phyloP scores from a whole-genome alignment of 805 yeast species.

The Ogataea salicorniae region DNA sequence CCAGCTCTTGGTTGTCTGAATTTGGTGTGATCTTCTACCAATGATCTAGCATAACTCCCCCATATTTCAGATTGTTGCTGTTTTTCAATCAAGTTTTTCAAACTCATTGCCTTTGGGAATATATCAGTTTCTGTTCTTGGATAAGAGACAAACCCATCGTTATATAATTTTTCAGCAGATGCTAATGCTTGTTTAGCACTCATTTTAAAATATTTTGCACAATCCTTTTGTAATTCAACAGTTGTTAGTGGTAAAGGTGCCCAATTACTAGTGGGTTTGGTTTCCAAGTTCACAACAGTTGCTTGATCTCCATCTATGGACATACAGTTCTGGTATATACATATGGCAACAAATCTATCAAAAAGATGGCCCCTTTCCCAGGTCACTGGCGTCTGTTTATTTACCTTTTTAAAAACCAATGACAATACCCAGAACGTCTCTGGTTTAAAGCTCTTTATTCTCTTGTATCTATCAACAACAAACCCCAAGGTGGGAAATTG shows the following conservation, averaged over 20 bases:
- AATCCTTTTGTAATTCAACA: slow-evolving; percentile 84
- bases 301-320: slow-evolving; percentile 41
- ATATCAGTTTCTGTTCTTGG: slow-evolving; percentile 97
- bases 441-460: slow-evolving; percentile 64
- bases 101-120: slow-evolving; percentile 74
- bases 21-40: slow-evolving; percentile 37
- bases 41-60: slow-evolving; percentile 61
- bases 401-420: slow-evolving; percentile 43
- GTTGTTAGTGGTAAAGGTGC: slow-evolving; percentile 92
- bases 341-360: slow-evolving; percentile 60
- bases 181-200: slow-evolving; percentile 76
- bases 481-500: slow-evolving; percentile 97
- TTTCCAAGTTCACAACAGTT: slow-evolving; percentile 42
- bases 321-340: slow-evolving; percentile 66
- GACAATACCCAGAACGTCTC: slow-evolving; percentile 80
- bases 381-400: slow-evolving; percentile 38
- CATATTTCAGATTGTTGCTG: slow-evolving; percentile 55
- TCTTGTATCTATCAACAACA: slow-evolving; percentile 83
- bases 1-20: slow-evolving; percentile 76
- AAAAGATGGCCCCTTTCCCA: slow-evolving; percentile 75
- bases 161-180: slow-evolving; percentile 80
- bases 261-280: slow-evolving; percentile 66
- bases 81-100: slow-evolving; percentile 52
- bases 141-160: slow-evolving; percentile 81
- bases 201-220: slow-evolving; percentile 67